Percentiles rank a stretch among this genome's conserved stretches.
These are phyloP conservation scores for Penicillium coprophilum DNA, from an alignment of 495 filamentous ascomycete species.

Conservation along the genomic window DNA sequence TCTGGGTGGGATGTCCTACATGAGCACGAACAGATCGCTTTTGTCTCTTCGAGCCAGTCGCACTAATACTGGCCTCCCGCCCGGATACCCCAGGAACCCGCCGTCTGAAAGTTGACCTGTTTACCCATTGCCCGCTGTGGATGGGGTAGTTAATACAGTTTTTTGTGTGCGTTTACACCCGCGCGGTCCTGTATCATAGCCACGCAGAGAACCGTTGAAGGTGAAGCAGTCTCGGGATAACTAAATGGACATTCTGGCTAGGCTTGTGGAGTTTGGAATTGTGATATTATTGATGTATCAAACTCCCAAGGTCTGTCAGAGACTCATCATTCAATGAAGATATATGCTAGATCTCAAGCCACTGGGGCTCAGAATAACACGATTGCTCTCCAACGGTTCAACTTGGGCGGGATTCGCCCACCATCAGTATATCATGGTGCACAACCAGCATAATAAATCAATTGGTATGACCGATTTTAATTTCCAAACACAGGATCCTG, in stretches of 20 bases:
- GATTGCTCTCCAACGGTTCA: no score
- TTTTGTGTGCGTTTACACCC: neutral
- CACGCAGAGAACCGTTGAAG: neutral
- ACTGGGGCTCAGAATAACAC: neutral
- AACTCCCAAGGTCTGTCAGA: neutral
- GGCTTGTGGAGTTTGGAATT: neutral
- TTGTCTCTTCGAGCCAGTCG: constrained; percentile 45
- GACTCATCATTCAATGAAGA: neutral
- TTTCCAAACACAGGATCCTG: no score
- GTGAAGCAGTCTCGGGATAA: neutral
- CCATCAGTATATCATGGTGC: no score
- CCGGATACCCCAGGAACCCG: constrained; percentile 41
- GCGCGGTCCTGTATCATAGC: neutral
- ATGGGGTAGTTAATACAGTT: constrained; percentile 38
- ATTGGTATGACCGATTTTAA: no score
- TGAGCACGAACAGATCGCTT: constrained; percentile 39
- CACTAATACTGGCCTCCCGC: constrained; percentile 41
- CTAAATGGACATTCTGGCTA: neutral
- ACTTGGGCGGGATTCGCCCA: no score
- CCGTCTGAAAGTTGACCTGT: constrained; percentile 38
- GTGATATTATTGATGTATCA: no score
- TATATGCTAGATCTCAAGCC: neutral
- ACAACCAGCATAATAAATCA: no score
- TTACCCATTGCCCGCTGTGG: constrained; percentile 43
- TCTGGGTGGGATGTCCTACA: constrained; percentile 36